Base-by-base conservation (phyloP, 495 filamentous ascomycete genomes). In the Pyrenula aspistea region DNA sequence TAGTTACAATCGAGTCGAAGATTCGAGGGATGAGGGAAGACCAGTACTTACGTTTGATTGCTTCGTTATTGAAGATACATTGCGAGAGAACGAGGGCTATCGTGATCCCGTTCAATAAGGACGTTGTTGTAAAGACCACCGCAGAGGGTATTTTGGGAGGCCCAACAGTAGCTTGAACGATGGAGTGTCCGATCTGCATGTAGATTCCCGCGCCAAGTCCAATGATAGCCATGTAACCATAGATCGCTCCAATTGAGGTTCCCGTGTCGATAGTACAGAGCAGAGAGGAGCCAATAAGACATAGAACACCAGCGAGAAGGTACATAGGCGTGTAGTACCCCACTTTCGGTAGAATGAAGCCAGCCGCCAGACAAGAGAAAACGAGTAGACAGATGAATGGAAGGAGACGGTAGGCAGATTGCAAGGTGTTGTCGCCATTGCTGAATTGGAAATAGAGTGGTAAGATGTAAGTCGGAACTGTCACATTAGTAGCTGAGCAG, bases 211-310 rank as follows among this genome's bases (percentile, higher is more conserved):
- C 61, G 0, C 83, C 83, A 36, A 82, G 53, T 11, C 72, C 81
- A 12, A 80, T 60, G 11, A 86, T 54, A 2, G 80, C 63, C 11
- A 62, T 67, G 55, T 76, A 76, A 31, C 82, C 82, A 64, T 84
- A 85, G 20, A 85, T 72, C 10, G 57, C 57, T 2, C 62, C 66
- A 0, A 63, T 61, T 12, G 62, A 51, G 1, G 75, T 73, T 19
- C 71, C 58, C 54, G 80, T 67, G 55, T 69, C 61, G 70, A 49
- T 51, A 63, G 55, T 61, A 63, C 12, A 65, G 59, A 10, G 59
- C 56, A 22, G n/a, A 12, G 22, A 12, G 19, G 12, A 22, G 25
- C 54, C 54, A 12, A 49, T n/a, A 22, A 31, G 12, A 3, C 25
- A 12, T 3, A 55, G 48, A 21, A 23, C 15, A 2, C 54, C 54